Conservation (phyloP, 2,329 filamentous ascomycete genomes). For the Aurifilum marmelostoma region DNA sequence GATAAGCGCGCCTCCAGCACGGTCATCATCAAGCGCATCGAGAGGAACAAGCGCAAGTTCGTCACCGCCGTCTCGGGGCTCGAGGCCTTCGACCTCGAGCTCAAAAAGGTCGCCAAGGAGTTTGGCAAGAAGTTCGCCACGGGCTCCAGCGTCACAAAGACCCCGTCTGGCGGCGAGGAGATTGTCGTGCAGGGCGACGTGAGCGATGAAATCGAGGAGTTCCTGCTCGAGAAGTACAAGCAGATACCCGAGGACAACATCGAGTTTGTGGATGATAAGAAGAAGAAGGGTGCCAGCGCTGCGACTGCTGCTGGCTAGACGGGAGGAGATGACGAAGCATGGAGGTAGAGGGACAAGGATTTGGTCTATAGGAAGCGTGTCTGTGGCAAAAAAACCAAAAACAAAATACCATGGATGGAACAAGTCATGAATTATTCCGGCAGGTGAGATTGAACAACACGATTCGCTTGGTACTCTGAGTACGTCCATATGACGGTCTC, state of each 20-base stretch:
- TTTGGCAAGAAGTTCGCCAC: slow-evolving; percentile 99
- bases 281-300: slow-evolving; percentile 70
- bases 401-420: background rate
- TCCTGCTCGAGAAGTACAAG: slow-evolving; percentile 84
- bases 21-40: slow-evolving; percentile 92
- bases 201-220: slow-evolving; percentile 91
- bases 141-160: slow-evolving; percentile 88
- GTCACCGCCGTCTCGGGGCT: slow-evolving; percentile 91
- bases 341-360: too few species aligned
- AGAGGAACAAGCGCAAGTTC: slow-evolving; percentile 97
- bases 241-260: slow-evolving; percentile 94
- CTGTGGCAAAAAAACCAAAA: too few species aligned
- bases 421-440: background rate
- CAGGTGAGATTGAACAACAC: slow-evolving; percentile 1
- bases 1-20: slow-evolving; percentile 82
- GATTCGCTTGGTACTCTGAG: slow-evolving; percentile 27
- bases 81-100: slow-evolving; percentile 85
- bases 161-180: slow-evolving; percentile 83
- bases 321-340: slow-evolving; percentile 14
- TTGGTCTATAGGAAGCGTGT: background rate
- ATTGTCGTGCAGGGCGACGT: slow-evolving; percentile 98
- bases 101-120: slow-evolving; percentile 94
- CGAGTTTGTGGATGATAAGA: slow-evolving; percentile 93
- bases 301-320: slow-evolving; percentile 34
- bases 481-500: background rate